Percentiles rank a stretch among this genome's conserved stretches.
Conservation (phyloP, 202 grass and related monocot species). For the Brachypodium distachyon region DNA sequence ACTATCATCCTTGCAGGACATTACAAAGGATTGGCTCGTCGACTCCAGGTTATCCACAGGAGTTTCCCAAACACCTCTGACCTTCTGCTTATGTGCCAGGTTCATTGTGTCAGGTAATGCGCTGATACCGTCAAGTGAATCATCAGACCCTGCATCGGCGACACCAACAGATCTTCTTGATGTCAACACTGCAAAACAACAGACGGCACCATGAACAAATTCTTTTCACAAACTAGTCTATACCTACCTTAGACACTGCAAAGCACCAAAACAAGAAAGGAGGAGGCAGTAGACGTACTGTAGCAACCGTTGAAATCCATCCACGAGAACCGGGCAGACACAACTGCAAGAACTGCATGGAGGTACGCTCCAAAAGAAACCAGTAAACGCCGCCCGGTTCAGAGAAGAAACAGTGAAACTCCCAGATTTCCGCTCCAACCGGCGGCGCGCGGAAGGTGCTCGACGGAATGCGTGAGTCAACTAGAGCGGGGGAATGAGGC, state of each 20-base stretch:
- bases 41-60: background rate
- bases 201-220: background rate
- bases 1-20: background rate
- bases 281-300: conserved; percentile 1
- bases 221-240: background rate
- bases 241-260: background rate
- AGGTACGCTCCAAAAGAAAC: background rate
- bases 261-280: background rate
- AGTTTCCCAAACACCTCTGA: background rate
- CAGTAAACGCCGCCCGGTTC: background rate
- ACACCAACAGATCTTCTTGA: conserved; percentile 17
- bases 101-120: conserved; percentile 1
- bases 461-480: conserved; percentile 35
- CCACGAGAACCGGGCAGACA: background rate
- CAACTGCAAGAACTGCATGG: conserved; percentile 5
- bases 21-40: background rate
- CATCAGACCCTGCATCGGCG: background rate
- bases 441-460: background rate
- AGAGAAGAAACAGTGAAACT: background rate
- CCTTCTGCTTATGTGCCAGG: background rate
- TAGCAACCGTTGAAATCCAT: conserved; percentile 38
- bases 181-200: conserved; percentile 26
- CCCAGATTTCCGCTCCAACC: background rate
- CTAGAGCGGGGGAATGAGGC: background rate
- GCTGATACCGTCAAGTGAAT: background rate